These are phyloP conservation scores for Plasmodium vinckei DNA, from an alignment of 169 alveolate genomes.

Conservation along the genomic window DNA sequence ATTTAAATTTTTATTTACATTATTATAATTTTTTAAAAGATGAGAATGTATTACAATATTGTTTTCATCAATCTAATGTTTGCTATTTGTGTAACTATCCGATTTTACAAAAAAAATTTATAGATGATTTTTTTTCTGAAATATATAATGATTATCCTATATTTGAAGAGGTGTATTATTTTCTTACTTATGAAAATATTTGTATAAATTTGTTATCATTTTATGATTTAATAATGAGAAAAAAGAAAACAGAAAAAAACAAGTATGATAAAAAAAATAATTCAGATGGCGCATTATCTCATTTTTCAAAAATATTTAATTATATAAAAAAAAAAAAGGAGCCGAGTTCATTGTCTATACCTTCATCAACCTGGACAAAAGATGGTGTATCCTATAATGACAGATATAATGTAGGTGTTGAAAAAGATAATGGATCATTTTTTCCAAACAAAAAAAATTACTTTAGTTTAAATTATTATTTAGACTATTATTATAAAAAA, in stretches of 20 bases:
- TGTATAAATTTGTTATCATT: slow-evolving; percentile 26
- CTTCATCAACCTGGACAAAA: background rate
- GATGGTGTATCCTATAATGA: background rate
- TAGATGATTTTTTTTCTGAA: slow-evolving; percentile 70
- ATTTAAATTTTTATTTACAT: background rate
- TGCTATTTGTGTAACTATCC: slow-evolving; percentile 38
- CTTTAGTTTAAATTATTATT: slow-evolving; percentile 16
- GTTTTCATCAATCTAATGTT: background rate
- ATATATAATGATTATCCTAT: slow-evolving; percentile 46
- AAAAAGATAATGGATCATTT: background rate
- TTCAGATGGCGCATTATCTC: slow-evolving; percentile 1
- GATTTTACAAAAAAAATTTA: slow-evolving; percentile 24
- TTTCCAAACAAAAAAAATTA: slow-evolving; percentile 8
- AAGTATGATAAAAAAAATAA: background rate
- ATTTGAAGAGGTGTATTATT: slow-evolving; percentile 23
- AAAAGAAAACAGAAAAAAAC: background rate
- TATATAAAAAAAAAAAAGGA: slow-evolving; percentile 43
- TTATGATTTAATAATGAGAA: slow-evolving; percentile 15
- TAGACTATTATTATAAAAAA: slow-evolving; percentile 28
- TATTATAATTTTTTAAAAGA: background rate
- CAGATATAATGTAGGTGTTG: too few species aligned
- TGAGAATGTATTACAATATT: background rate
- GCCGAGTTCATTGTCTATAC: background rate
- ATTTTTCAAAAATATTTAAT: slow-evolving; percentile 15
- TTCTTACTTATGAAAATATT: slow-evolving; percentile 4